Evolutionary conservation across 1,139 yeast species (phyloP), one percentile per base, ranked within the genome.

Genomic region (Saccharomyces hybrid): DNA sequence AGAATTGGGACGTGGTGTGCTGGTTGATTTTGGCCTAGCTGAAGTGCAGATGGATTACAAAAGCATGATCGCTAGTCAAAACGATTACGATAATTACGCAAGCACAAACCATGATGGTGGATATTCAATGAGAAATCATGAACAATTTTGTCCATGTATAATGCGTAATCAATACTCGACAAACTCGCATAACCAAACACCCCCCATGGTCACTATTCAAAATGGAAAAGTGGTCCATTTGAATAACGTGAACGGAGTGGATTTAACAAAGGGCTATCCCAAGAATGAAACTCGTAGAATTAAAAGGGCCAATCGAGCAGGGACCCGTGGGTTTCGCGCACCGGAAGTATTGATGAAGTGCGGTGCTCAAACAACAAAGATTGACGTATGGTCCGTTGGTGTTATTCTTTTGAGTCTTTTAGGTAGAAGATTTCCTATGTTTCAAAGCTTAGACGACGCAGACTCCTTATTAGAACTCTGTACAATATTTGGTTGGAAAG

Each of bases 301-400:
- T 1, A 79, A 96, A 65, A 78, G 99, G 56, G 98, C 98, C 1
- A 93, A 93, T 66, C 82, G 99, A 64, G 99, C 99, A 0, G 99
- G 99, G 2, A 95, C 99, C 0, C 79, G 99, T 63, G 98, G 98
- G 0, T 90, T 90, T 68, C 78, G 98, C 61, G 97, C 98, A 0
- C 97, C 97, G 0, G 98, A 90, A 68, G 97, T 90, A 2, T 74
- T 91, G 56, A 79, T 90, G 71, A 89, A 89, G 69, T 90, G 98
- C 70, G 82, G 88, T 1, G 84, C 87, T 57, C 98, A 91, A 72
- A 78, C 86, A 7, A 81, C 88, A 2, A 85, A 85, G 67, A 81
- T 90, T 47, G 97, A 90, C 70, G 80, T 89, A 14, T 90, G 97
- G 97, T 85, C 96, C 2, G 95, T 91, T 0, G 97, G 97, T 2